Percentiles rank a stretch among this genome's conserved stretches.
phyloP scores from a whole-genome alignment of 164 flowering plant species.

The Vitis rupestris region DNA sequence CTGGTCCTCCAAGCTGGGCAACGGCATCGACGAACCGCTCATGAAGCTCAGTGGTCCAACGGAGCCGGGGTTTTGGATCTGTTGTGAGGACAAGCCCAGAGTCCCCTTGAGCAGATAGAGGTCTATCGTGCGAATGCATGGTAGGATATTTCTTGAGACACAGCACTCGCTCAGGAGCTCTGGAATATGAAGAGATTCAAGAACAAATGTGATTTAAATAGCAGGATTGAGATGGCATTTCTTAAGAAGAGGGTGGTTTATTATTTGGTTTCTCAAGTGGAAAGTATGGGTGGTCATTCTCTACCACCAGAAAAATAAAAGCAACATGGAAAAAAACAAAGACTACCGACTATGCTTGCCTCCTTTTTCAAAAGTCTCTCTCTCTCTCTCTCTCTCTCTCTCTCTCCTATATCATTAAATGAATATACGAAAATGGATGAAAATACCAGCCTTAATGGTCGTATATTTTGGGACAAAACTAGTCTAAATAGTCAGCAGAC shows the following conservation, averaged over 20 bases:
- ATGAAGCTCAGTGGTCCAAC: slow-evolving; percentile 98
- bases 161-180: slow-evolving; percentile 55
- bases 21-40: slow-evolving; percentile 98
- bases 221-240: slow-evolving; percentile 70
- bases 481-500: too few species aligned
- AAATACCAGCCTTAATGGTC: too few species aligned
- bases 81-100: slow-evolving; percentile 98
- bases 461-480: too few species aligned
- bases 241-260: slow-evolving; percentile 34
- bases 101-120: slow-evolving; percentile 91
- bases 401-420: too few species aligned
- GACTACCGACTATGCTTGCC: too few species aligned
- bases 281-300: slow-evolving; percentile 8
- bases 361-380: too few species aligned
- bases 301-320: too few species aligned
- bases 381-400: too few species aligned
- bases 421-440: too few species aligned
- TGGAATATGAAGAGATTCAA: slow-evolving; percentile 59
- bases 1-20: slow-evolving; percentile 98
- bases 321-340: too few species aligned
- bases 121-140: slow-evolving; percentile 76
- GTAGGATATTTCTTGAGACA: slow-evolving; percentile 78
- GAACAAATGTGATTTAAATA: slow-evolving; percentile 70
- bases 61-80: slow-evolving; percentile 97
- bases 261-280: slow-evolving; percentile 6